Evolutionary conservation across 2,329 filamentous ascomycete species (phyloP), one percentile per base, ranked within the genome.

Genomic region (Penicillium janthinellum): DNA sequence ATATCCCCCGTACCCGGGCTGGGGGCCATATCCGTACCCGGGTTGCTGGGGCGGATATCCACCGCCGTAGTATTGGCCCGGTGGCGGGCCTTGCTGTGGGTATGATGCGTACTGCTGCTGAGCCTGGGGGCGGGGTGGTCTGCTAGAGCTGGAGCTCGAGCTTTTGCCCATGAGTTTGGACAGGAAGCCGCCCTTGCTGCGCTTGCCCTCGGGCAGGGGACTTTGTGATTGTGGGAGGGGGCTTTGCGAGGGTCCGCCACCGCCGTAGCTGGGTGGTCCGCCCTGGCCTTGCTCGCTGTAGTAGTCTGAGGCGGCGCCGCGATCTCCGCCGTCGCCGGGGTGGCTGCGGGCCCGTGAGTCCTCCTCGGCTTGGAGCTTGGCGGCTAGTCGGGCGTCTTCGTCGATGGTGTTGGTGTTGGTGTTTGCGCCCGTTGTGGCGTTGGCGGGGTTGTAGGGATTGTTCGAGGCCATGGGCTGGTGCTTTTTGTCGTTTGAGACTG

Each of bases 331-430:
- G 25, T 55, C 51, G 20, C 61, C 64, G 39, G 66, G 54, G 63
- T 54, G 54, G 62, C 54, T 54, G 68, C 63, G 72, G 15, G 82
- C 83, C 47, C 86, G 84, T 5, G 86, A 86, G 64, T 96, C 84
- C 75, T 96, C 92, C 75, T 96, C 90, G 47, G 90, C 90, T 74
- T 96, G 93, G 44, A 96, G 80, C 71, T 87, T 85, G 42, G 90
- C 84, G 7, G 93, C 92, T 10, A 93, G 80, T 28, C 83, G 83
- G 60, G 90, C 91, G 72, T 96, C 92, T 49, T 89, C 87, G 59
- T 85, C 85, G 34, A 82, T 73, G 55, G 75, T 72, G 59, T 67
- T 69, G 55, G 75, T 72, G 59, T 68, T 69, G 54, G 65, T 63
- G 15, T 54, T 57, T 12, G 59, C 42, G 49, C 50, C 53, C 22